Base-by-base conservation (phyloP, 768 basidiomycete genomes). In the Trametes cinnabarina region DNA sequence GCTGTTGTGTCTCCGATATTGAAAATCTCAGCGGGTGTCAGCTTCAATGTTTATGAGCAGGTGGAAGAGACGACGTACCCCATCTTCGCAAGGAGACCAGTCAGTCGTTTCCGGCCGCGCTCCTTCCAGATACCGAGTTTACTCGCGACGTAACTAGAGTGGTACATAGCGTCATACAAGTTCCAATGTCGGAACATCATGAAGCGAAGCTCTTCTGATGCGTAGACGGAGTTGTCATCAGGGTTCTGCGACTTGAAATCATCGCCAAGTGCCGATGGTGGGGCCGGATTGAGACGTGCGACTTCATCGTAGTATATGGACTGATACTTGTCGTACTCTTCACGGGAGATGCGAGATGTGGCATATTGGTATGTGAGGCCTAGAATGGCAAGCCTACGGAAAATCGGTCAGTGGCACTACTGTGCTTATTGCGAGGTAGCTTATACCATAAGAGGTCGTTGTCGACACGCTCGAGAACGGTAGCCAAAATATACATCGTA, bases 51-150 rank as follows among this genome's bases (percentile, higher is more conserved):
- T 12, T 8, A 20, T 4, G 6, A 10, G 11, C 5, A 14, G 14
- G 8, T 3, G 20, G 12, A 46, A 57, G 32, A 17, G 47, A 49
- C 30, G 14, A 74, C 80, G 61, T 70, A 98, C 94, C 97, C 97
- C 93, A 99, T 99, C 78, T 98, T 98, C 15, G 97, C 97, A 22
- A 99, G 76, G 48, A 99, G 76, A 8, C 96, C 97, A 1, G 88
- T 92, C 54, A 99, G 74, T 62, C 86, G 82, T 71, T 94, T 95
- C 60, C 90, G 80, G 20, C 97, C 97, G 53, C 86, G 82, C 71
- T 98, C 96, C 68, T 90, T 94, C 97, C 97, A 98, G 54, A 96
- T 92, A 3, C 94, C 94, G 58, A 99, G 80, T 71, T 93, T 94
- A 49, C 91, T 88, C 7, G 94, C 95, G 17, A 99, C 88, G 66